Base-by-base conservation (phyloP, 768 basidiomycete genomes). In the Leucosporidium yakuticum region DNA sequence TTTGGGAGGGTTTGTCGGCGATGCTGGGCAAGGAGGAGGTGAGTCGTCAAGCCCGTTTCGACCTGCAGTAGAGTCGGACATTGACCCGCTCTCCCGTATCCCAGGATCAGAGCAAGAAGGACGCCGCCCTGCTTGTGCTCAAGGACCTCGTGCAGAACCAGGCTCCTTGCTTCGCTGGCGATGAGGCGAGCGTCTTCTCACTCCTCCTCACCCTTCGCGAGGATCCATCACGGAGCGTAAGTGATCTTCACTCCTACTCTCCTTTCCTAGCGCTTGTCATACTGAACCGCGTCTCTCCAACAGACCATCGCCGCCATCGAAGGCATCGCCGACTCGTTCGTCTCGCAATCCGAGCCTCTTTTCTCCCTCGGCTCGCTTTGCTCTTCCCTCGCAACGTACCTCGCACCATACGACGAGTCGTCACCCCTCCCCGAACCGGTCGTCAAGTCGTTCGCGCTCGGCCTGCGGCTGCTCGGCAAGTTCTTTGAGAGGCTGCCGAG, bases 111-210 rank as follows among this genome's bases (percentile, higher is more conserved):
- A 17, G 54, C 20, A 39, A 39, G n/a, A 20, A 29, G 36, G 69
- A 69, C n/a, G n/a, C 48, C 11, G 68, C 70, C 8, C 63, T 76
- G n/a, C 49, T 68, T 7, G 58, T 73, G 9, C 58, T 75, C 17
- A 60, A 66, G 47, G 68, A 73, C 34, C 47, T 76, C 21, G 69
- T 74, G 23, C 61, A 65, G 36, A 63, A 75, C 64, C 73, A 76
- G 63, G 61, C 53, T 19, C 31, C 71, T 0, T 64, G 65, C 29
- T 65, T 76, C 54, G 44, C 60, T 0, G 76, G 74, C 23, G 62
- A 60, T 20, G 76, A 76, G 55, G n/a, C 44, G 1, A 60, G 44
- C 6, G 23, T 76, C 7, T 67, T 76, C 44, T 49, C 50, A 19
- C 63, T 75, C 4, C 59, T 76, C 6, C 63, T 76, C 60, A 19